Percentiles rank a stretch among this genome's conserved stretches.
phyloP scores from a whole-genome alignment of 1,139 yeast genomes.

The Geotrichum fermentans region DNA sequence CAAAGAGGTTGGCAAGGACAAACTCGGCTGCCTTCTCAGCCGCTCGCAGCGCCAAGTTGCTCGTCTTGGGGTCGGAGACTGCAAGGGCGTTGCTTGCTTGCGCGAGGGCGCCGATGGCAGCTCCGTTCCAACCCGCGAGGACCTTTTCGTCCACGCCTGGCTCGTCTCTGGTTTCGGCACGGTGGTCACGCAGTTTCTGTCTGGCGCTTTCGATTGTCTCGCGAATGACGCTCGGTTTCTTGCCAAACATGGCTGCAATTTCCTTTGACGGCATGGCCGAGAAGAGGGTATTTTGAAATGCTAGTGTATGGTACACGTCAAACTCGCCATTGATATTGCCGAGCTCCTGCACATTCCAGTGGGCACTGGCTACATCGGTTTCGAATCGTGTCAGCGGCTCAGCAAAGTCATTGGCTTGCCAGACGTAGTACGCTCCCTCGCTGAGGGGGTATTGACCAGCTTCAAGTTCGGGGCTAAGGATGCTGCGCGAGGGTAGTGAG shows the following conservation, averaged over 20 bases:
- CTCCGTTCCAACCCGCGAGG: constrained; percentile 39
- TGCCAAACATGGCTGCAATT: constrained; percentile 37
- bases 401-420: constrained; percentile 38
- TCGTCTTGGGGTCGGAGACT: constrained; percentile 15
- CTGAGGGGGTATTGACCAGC: constrained; percentile 21
- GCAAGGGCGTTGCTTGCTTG: constrained; percentile 30
- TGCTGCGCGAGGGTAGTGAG: constrained; percentile 23
- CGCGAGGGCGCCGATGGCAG: constrained; percentile 38
- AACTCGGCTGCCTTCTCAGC: constrained; percentile 33
- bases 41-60: constrained; percentile 27
- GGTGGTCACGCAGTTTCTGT: constrained; percentile 28
- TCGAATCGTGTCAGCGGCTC: constrained; percentile 31
- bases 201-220: constrained; percentile 28
- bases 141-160: constrained; percentile 37
- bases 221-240: constrained; percentile 24
- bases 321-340: constrained; percentile 39
- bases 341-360: constrained; percentile 37
- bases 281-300: constrained; percentile 35
- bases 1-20: constrained; percentile 28
- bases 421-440: constrained; percentile 40
- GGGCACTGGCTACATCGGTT: constrained; percentile 38
- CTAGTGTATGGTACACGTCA: constrained; percentile 35
- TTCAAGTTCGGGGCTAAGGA: constrained; percentile 4
- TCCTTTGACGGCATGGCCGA: constrained; percentile 25
- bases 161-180: constrained; percentile 29